phyloP scores from a whole-genome alignment of 73 alveolate species.

The Symbiodinium pilosum region DNA sequence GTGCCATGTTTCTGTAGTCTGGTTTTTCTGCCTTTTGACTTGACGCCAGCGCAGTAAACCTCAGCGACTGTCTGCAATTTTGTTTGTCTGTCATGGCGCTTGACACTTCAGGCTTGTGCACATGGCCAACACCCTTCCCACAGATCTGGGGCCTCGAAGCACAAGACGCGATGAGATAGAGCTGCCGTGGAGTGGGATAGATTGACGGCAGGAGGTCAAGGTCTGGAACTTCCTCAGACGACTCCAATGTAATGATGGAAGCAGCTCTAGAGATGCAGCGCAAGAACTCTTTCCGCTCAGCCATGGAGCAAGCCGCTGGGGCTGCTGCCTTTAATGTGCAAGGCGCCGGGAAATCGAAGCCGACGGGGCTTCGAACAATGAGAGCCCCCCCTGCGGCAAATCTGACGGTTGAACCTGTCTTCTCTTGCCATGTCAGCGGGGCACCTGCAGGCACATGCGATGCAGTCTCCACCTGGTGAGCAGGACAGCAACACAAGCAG shows the following conservation, averaged over 20 bases:
- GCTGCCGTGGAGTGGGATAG: background rate
- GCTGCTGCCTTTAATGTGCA: conserved; percentile 15
- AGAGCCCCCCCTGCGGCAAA: conserved; percentile 12
- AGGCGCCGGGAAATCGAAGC: conserved; percentile 9
- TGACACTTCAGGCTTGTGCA: no score
- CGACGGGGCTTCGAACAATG: conserved; percentile 46
- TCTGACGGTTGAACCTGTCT: no score
- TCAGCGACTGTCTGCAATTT: no score
- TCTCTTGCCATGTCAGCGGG: no score
- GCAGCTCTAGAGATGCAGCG: background rate
- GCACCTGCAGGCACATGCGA: background rate
- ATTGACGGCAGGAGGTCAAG: background rate
- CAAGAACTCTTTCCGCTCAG: background rate
- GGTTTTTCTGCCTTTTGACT: no score
- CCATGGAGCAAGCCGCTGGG: background rate
- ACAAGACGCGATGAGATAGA: background rate
- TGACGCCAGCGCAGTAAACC: no score
- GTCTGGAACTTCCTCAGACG: background rate
- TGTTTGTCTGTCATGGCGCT: no score
- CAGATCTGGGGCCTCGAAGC: background rate
- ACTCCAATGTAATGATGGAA: no score
- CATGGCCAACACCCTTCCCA: no score
- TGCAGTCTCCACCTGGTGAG: background rate
- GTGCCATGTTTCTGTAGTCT: no score
- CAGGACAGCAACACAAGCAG: no score